Percentiles rank a stretch among this genome's conserved stretches.
Conservation (phyloP, 176 grass and related monocot genomes). For the maize (Zea mays) region DNA sequence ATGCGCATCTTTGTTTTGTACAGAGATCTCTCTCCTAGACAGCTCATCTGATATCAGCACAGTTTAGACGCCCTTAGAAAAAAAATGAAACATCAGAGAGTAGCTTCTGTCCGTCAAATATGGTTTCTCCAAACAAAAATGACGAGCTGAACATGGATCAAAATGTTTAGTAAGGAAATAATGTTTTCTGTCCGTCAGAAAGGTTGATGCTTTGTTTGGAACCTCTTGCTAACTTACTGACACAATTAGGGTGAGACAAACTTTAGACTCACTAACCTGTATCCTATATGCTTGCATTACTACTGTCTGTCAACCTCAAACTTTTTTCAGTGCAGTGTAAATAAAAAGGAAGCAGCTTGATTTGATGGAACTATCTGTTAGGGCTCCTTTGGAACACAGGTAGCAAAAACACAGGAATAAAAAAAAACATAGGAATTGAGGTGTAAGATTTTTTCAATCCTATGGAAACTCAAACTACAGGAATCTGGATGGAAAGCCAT, state of each 20-base stretch:
- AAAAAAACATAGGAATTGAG: too few relatives aligned
- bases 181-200: not conserved
- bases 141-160: not conserved
- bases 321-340: not conserved
- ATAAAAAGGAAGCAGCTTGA: not conserved
- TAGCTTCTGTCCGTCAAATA: not conserved
- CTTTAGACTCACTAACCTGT: not conserved
- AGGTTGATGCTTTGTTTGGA: slow-evolving; percentile 3
- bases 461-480: too few relatives aligned
- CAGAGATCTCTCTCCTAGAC: not conserved
- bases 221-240: not conserved
- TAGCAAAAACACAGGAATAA: too few relatives aligned
- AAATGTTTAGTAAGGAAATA: not conserved
- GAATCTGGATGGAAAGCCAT: too few relatives aligned
- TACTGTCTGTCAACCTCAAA: not conserved
- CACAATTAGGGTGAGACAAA: slow-evolving; percentile 3
- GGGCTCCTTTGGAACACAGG: too few relatives aligned
- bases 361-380: not conserved
- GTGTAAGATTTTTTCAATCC: too few relatives aligned
- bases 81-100: not conserved
- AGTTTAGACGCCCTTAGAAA: not conserved
- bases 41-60: not conserved
- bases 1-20: not conserved
- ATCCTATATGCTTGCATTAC: not conserved
- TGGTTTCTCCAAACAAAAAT: not conserved